phyloP scores from a whole-genome alignment of 2,329 filamentous ascomycete genomes.

The Aspergillus intermedius region DNA sequence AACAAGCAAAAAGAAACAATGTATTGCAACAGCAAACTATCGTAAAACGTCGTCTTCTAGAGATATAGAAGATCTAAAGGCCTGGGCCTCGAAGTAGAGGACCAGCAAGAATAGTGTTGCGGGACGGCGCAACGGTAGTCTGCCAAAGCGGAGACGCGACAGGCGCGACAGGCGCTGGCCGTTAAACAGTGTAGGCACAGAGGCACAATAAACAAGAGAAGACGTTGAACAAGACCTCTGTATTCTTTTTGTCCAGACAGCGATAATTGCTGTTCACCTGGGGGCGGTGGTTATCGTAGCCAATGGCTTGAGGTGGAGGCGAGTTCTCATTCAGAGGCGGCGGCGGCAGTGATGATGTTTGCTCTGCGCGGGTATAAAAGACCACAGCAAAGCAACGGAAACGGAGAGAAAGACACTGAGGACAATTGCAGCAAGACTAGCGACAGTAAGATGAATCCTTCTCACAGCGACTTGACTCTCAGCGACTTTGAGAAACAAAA shows the following conservation, averaged over 20 bases:
- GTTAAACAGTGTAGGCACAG: conserved; percentile 2
- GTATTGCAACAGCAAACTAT: conserved; percentile 2
- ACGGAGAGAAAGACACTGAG: not conserved
- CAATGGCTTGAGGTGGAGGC: conserved; percentile 1
- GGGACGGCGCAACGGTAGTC: conserved; percentile 2
- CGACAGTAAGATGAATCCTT: too few relatives aligned
- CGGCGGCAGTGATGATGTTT: not conserved
- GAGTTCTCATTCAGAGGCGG: not conserved
- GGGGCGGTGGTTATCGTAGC: not conserved
- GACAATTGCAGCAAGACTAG: not conserved
- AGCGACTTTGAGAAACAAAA: too few relatives aligned
- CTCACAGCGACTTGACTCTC: too few relatives aligned
- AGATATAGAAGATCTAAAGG: not conserved
- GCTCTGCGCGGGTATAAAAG: not conserved
- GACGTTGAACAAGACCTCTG: not conserved
- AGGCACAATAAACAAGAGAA: not conserved
- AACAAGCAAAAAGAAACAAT: conserved; percentile 5
- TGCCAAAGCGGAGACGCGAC: conserved; percentile 10
- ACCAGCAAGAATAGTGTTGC: conserved; percentile 1
- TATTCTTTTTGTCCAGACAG: not conserved
- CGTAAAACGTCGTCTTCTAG: conserved; percentile 11
- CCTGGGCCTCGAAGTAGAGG: not conserved
- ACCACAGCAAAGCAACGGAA: not conserved
- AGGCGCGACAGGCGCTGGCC: conserved; percentile 9
- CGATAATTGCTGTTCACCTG: not conserved